These are phyloP conservation scores for Candolleomyces aberdarensis DNA, from an alignment of 768 basidiomycete species.

Conservation along the genomic window DNA sequence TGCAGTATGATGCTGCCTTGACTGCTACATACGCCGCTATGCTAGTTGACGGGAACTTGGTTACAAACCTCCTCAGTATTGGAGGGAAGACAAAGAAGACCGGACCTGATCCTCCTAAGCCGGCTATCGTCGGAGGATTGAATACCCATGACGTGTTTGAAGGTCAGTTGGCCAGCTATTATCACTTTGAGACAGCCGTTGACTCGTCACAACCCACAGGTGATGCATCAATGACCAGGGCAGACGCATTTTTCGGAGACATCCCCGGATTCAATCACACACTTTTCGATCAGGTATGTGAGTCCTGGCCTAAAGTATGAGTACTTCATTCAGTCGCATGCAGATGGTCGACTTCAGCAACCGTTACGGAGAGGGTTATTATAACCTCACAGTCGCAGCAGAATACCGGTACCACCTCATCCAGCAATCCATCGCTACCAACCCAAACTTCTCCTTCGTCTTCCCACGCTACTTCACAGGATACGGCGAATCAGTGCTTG, in stretches of 20 bases:
- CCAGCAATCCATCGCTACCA: slow-evolving; percentile 18
- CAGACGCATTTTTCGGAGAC: slow-evolving; percentile 17
- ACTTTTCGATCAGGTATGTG: slow-evolving; percentile 16
- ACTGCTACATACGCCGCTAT: slow-evolving; percentile 12
- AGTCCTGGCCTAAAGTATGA: neutral
- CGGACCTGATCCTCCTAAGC: slow-evolving; percentile 13
- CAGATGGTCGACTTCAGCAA: slow-evolving; percentile 15
- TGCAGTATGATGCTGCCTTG: slow-evolving; percentile 12
- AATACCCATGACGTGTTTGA: slow-evolving; percentile 16
- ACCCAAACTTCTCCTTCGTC: slow-evolving; percentile 14
- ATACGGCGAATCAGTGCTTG: slow-evolving; percentile 13
- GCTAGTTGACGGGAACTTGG: slow-evolving; percentile 16
- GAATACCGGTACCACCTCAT: slow-evolving; percentile 14
- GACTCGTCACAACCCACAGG: too few species aligned
- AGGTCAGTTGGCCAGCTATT: slow-evolving; percentile 9
- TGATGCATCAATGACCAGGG: slow-evolving; percentile 1
- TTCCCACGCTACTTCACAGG: slow-evolving; percentile 13
- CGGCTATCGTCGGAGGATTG: slow-evolving; percentile 16
- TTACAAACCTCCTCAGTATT: slow-evolving; percentile 17
- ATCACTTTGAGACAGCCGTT: neutral
- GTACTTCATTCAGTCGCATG: neutral
- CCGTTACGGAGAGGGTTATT: slow-evolving; percentile 17
- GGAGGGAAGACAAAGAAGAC: slow-evolving; percentile 15
- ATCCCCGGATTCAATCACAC: slow-evolving; percentile 21
- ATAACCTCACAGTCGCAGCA: slow-evolving; percentile 14